These are phyloP conservation scores for Ascochyta rabiei DNA, from an alignment of 2,329 filamentous ascomycete genomes.

Conservation along the genomic window DNA sequence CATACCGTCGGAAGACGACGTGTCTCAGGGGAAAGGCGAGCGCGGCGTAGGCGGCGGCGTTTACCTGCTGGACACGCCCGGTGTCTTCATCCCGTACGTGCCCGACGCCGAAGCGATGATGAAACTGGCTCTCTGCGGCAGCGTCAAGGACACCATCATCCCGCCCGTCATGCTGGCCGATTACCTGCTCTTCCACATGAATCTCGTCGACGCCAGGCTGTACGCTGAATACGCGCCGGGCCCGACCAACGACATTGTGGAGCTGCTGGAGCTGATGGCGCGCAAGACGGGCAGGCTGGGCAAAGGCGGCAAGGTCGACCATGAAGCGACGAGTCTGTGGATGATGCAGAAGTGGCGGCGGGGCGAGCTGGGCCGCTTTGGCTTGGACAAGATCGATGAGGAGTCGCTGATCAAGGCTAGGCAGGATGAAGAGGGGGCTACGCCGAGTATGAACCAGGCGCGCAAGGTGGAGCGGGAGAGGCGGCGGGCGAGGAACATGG, in stretches of 20 bases:
- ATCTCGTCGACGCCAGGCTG: constrained; percentile 65
- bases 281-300: constrained; percentile 75
- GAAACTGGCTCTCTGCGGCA: constrained; percentile 89
- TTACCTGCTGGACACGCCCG: constrained; percentile 89
- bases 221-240: constrained; percentile 70
- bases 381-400: constrained; percentile 76
- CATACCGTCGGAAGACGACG: constrained; percentile 58
- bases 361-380: constrained; percentile 76
- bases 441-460: constrained; percentile 70
- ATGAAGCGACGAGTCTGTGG: constrained; percentile 77
- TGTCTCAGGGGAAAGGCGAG: constrained; percentile 19
- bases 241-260: constrained; percentile 84
- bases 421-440: constrained; percentile 53
- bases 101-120: constrained; percentile 86
- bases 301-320: constrained; percentile 73
- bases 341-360: constrained; percentile 81
- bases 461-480: constrained; percentile 68
- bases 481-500: constrained; percentile 37
- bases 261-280: constrained; percentile 74
- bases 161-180: constrained; percentile 80
- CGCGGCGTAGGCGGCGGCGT: constrained; percentile 61
- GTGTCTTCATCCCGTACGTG: constrained; percentile 94
- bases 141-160: constrained; percentile 88
- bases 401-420: constrained; percentile 62
- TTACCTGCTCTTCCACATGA: constrained; percentile 86